Base-by-base conservation (phyloP, 225 moss, liverwort and hornwort genomes). In the Anthoceros angustus region DNA sequence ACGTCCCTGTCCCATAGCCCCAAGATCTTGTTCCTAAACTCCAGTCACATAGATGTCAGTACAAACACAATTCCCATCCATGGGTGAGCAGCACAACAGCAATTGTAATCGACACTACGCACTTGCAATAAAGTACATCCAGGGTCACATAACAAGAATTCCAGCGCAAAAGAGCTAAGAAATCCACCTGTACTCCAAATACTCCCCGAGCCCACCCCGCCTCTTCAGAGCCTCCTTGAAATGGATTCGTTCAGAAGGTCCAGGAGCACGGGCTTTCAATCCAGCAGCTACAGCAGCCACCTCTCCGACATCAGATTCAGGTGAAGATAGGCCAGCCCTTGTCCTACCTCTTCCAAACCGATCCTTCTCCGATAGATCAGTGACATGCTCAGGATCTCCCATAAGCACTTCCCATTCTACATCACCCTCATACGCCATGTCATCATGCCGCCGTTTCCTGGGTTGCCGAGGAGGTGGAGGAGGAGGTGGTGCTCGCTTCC, bases 361-460 rank as follows among this genome's bases (percentile, higher is more conserved):
- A 66, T 85, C 85, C 62, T 85, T 82, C 62, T 82, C 85, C 1
- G 79, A 79, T 32, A 77, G 75, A 72, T 77, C 82, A 74, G 72
- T 66, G 20, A 77, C 74, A 15, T 77, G 43, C 62, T 77, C 82
- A 18, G 77, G 75, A 64, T 77, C 70, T 70, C 74, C 85, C 82
- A 85, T 85, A 5, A 85, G 75, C 61, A 80, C 77, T 65, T 85
- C 85, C 85, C 85, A 85, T 72, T 85, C 85, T 82, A 80, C 77
- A 49, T 85, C 85, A 42, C 85, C 85, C 77, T 85, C 85, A 63
- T 85, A 85, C 10, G 85, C 85, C 85, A 85, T 85, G 68, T 85
- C 85, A 75, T 85, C 85, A 73, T 82, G 82, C 72, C 85, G 6
- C 14, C 55, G 0, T 23, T 7, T 55, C 55, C 55, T 15, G 14